Base-by-base conservation (phyloP, 768 basidiomycete species). In the Imleria badia region DNA sequence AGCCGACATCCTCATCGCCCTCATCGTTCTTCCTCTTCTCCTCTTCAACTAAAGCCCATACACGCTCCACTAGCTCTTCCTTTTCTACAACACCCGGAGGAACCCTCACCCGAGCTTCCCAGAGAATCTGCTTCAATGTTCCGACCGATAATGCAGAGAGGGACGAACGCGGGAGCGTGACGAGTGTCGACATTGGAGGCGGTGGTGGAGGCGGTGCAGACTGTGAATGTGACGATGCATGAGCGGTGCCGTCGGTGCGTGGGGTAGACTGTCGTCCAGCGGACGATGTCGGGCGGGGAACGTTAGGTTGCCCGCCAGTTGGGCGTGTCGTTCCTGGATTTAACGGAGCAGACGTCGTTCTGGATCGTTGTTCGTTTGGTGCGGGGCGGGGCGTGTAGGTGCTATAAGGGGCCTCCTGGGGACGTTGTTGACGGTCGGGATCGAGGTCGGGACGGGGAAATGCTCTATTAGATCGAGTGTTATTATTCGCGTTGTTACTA, bases 91-190 rank as follows among this genome's bases (percentile, higher is more conserved):
- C 74, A 36, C 61, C 62, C 1, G 62, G 62, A 19, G 69, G 70
- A 50, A 80, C 66, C 63, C 85, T 76, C 29, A 90, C 89, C 52
- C 89, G 92, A 60, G 94, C 91, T 50, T 84, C 83, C 65, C 84
- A 91, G 20, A 97, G 70, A 19, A 96, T 80, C 3, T 78, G 77
- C 68, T 97, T 97, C 44, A 97, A 76, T n/a, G 78, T 72, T 22
- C 82, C 74, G 50, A 95, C 82, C 8, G 87, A 82, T 14, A 96
- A 75, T 4, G 77, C 70, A 2, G 77, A 68, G n/a, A 95, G 71
- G 14, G 78, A 75, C 8, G 80, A 80, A 1, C 76, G 66, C 0
- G 82, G 70, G 77, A 91, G 84, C 0, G 75, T 73, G 2, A 95
- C 75, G 5, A 97, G 76, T 36, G 58, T 89, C 78, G 33, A 96